Percentiles rank a stretch among this genome's conserved stretches.
phyloP scores from a whole-genome alignment of 2,329 filamentous ascomycete genomes.

The Taxawa tesnikishii region DNA sequence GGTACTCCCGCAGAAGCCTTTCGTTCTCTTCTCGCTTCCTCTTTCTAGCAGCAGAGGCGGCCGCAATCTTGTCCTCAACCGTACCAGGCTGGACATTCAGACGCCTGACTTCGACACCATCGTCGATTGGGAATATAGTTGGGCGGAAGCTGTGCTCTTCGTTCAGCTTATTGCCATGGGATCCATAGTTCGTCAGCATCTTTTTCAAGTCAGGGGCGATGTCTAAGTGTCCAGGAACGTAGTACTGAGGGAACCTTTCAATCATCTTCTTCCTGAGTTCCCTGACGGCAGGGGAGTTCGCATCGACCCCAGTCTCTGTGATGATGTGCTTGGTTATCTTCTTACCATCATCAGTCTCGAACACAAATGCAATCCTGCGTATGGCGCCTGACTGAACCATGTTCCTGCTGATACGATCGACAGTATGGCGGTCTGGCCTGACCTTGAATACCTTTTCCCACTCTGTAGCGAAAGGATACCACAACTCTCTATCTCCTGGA shows the following conservation, averaged over 20 bases:
- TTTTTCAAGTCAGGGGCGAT: conserved; percentile 20
- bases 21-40: conserved; percentile 7
- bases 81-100: too few relatives aligned
- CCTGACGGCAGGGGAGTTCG: conserved; percentile 32
- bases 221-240: conserved; percentile 31
- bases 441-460: conserved; percentile 36
- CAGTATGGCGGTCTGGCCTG: conserved; percentile 40
- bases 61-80: conserved; percentile 8
- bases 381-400: conserved; percentile 39
- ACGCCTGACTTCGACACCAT: too few relatives aligned
- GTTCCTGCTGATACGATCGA: conserved; percentile 36
- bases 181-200: neutral
- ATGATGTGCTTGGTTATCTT: conserved; percentile 40
- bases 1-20: conserved; percentile 5
- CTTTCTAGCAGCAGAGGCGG: conserved; percentile 3
- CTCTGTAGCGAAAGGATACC: conserved; percentile 38
- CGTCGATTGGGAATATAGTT: too few relatives aligned
- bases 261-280: conserved; percentile 39
- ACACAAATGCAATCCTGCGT: conserved; percentile 39
- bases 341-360: conserved; percentile 33
- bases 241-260: conserved; percentile 26
- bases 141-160: too few relatives aligned
- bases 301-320: conserved; percentile 31
- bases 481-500: conserved; percentile 42
- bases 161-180: too few relatives aligned